phyloP scores from a whole-genome alignment of 2,329 filamentous ascomycete genomes.

The Teratosphaeria gauchensis region DNA sequence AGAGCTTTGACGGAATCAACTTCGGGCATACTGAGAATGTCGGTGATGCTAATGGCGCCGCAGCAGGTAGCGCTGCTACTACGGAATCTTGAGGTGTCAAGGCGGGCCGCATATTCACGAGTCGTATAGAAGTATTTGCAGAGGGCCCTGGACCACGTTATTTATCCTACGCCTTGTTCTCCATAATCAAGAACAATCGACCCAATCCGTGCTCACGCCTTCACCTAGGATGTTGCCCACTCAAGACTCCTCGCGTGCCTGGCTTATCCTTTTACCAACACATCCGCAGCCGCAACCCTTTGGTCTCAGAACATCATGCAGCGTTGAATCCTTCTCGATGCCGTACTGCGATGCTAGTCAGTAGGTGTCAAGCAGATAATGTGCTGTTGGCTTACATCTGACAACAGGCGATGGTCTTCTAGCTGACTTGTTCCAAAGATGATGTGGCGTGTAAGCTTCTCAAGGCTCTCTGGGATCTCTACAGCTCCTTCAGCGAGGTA shows the following conservation, averaged over 20 bases:
- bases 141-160: too few species aligned
- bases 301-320: not conserved
- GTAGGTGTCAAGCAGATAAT: not conserved
- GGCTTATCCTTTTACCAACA: not conserved
- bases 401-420: not conserved
- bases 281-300: not conserved
- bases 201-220: too few species aligned
- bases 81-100: not conserved
- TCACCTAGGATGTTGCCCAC: too few species aligned
- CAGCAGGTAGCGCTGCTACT: not conserved
- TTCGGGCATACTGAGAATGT: not conserved
- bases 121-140: too few species aligned
- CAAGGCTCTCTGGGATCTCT: too few species aligned
- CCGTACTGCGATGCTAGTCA: not conserved
- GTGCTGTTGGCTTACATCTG: not conserved
- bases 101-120: too few species aligned
- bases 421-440: not conserved
- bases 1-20: not conserved
- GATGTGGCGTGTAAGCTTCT: too few species aligned
- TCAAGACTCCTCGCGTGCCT: too few species aligned
- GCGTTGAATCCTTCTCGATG: not conserved
- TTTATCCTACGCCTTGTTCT: too few species aligned
- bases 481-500: too few species aligned
- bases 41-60: not conserved
- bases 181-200: too few species aligned